Base-by-base conservation (phyloP, 1,139 yeast genomes). In the Geotrichum klebahnii region DNA sequence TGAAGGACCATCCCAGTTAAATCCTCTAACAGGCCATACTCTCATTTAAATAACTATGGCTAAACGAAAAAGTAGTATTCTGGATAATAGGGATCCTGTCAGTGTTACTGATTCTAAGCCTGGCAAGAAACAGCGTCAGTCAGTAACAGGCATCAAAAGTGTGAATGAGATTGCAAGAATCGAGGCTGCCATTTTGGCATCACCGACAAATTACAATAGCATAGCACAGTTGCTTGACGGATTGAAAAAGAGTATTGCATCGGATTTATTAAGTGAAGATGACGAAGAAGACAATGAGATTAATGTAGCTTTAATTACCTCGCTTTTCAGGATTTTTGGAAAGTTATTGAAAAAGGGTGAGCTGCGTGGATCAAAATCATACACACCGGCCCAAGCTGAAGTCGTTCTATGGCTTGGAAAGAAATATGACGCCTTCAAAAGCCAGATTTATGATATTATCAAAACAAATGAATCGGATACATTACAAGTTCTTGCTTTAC, bases 401-500 rank as follows among this genome's bases (percentile, higher is more conserved):
- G 62, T 68, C 16, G 58, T 61, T 1, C 40, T 48, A 31, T 87
- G 96, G 95, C 67, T 87, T 35, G 71, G 72, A 50, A 77, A 76
- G 45, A 75, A 77, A 51, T 89, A 85, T 64, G 74, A 73, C 23
- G 65, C 67, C n/a, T 88, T 72, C 69, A 81, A 81, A 61, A 58
- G 59, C 2, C 62, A 64, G 29, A 56, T 85, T 20, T 64, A 75
- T 34, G 67, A 67, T n/a, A 57, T 73, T 37, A 61, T 71, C 14
- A 38, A 46, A 17, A 29, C 57, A 19, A 59, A 68, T 3, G 66
- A 62, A 45, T 68, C 69, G 46, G 69, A 76, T 22, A 76, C 81
- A 1, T 65, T 78, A 44, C 80, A 79, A 58, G 65, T 84, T 44
- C 89, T 85, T 61, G 73, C 79, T 46, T 63, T 87, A 53, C 89